phyloP scores from a whole-genome alignment of 768 basidiomycete genomes.

The Pisolithus marmoratus region DNA sequence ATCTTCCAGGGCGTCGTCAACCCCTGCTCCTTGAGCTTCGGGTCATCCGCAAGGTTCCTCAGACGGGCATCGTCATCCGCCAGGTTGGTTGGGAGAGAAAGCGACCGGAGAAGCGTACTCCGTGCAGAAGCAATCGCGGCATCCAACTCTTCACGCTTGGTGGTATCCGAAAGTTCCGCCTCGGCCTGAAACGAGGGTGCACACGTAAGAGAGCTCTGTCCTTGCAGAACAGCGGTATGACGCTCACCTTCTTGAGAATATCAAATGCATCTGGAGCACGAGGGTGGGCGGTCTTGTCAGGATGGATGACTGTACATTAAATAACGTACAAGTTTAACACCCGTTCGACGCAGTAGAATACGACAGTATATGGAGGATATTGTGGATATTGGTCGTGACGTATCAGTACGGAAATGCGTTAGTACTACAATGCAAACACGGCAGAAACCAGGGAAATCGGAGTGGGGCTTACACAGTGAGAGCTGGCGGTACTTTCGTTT shows the following conservation, averaged over 20 bases:
- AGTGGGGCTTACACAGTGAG: conserved; percentile 64
- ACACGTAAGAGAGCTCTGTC: background rate
- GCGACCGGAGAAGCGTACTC: conserved; percentile 53
- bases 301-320: conserved; percentile 80
- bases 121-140: conserved; percentile 76
- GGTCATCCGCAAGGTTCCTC: conserved; percentile 35
- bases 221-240: background rate
- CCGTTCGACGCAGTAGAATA: background rate
- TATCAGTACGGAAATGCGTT: conserved; percentile 8
- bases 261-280: conserved; percentile 92
- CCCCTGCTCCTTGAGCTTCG: conserved; percentile 26
- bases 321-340: conserved; percentile 35
- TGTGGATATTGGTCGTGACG: background rate
- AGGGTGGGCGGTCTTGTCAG: conserved; percentile 90
- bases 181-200: conserved; percentile 55
- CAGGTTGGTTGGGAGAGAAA: conserved; percentile 56
- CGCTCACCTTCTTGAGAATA: conserved; percentile 78
- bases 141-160: conserved; percentile 77
- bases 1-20: conserved; percentile 57
- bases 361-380: background rate
- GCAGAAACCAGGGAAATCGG: background rate
- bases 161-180: conserved; percentile 72
- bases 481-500: conserved; percentile 86
- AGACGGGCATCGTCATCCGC: conserved; percentile 56
- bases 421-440: conserved; percentile 9